phyloP scores from a whole-genome alignment of 768 basidiomycete species.

The Boletellus sp. region DNA sequence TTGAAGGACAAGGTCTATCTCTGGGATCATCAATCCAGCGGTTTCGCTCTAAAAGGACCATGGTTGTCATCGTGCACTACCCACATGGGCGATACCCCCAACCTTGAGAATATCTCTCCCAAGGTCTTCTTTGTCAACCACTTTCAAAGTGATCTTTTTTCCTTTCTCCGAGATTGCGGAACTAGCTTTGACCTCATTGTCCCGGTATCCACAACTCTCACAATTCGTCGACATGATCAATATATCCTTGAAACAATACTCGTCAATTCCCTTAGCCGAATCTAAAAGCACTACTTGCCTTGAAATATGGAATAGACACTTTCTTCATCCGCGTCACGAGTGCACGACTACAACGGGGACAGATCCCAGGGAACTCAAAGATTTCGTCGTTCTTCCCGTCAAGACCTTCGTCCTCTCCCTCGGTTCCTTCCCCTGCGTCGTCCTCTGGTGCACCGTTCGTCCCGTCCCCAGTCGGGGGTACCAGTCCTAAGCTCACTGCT shows the following conservation, averaged over 20 bases:
- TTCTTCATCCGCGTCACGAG: constrained; percentile 93
- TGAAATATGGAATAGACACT: constrained; percentile 95
- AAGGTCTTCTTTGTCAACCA: constrained; percentile 89
- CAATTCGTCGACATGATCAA: constrained; percentile 99
- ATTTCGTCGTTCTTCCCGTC: constrained; percentile 76
- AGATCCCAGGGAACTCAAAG: constrained; percentile 80
- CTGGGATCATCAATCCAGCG: constrained; percentile 84
- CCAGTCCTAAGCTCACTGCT: constrained; percentile 74
- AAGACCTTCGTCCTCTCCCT: constrained; percentile 12
- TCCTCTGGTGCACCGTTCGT: not conserved
- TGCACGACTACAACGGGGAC: constrained; percentile 82
- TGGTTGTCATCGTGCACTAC: not conserved
- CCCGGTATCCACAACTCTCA: constrained; percentile 90
- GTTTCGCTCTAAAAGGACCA: constrained; percentile 75
- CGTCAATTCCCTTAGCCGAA: not conserved
- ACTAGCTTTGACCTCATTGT: constrained; percentile 97
- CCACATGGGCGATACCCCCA: constrained; percentile 8
- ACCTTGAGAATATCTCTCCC: constrained; percentile 94
- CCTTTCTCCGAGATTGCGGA: constrained; percentile 85
- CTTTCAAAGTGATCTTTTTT: constrained; percentile 82
- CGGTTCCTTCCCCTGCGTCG: constrained; percentile 4
- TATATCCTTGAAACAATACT: constrained; percentile 59
- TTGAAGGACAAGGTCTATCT: constrained; percentile 88
- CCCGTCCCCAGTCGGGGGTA: constrained; percentile 43
- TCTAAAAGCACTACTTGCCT: constrained; percentile 43